Evolutionary conservation across 2,329 filamentous ascomycete genomes (phyloP), one percentile per base, ranked within the genome.

Genomic region (Dothistroma pini): DNA sequence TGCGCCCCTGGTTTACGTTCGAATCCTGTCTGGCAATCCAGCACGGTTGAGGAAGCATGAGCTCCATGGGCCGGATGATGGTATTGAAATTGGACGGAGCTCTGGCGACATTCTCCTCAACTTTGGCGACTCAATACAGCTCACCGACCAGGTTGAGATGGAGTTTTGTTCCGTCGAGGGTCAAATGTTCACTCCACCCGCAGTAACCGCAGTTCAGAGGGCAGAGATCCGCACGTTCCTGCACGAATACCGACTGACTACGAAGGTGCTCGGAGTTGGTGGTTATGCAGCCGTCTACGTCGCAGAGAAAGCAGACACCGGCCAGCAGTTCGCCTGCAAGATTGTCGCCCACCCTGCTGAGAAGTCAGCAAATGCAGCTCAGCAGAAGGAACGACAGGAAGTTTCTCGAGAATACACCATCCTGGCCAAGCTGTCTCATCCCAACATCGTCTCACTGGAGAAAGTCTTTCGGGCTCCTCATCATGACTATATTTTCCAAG

Each of bases 311-410:
- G 71, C 76, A 25, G 72, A 72, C 7, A 83, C 81, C 0, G 78
- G 80, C 41, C 80, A 79, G 58, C 89, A 91, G 68, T 65, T 90
- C 21, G 87, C 87, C 11, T 91, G 89, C 77, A 91, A 91, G 68
- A 74, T 90, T 9, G 77, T 89, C 56, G 77, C 83, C 57, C 68
- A 88, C 1, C 75, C 77, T 34, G 66, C 34, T n/a, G 16, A 52
- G 52, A 22, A 38, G 25, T 49, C 31, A 32, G 54, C 48, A 16
- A 32, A 56, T 19, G 48, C 53, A 53, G 51, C 25, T 6, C 51
- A 53, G 12, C 51, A 31, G 19, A 38, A 50, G 12, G 59, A 64
- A 44, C 59, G 35, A 35, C 57, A 61, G 9, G 50, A 44, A 12
- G 50, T 62, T 34, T 54, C 64, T 49, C 71, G 77, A 22, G 79